Conservation (phyloP, 257 asterid genomes). For the Solanum pimpinellifolium region DNA sequence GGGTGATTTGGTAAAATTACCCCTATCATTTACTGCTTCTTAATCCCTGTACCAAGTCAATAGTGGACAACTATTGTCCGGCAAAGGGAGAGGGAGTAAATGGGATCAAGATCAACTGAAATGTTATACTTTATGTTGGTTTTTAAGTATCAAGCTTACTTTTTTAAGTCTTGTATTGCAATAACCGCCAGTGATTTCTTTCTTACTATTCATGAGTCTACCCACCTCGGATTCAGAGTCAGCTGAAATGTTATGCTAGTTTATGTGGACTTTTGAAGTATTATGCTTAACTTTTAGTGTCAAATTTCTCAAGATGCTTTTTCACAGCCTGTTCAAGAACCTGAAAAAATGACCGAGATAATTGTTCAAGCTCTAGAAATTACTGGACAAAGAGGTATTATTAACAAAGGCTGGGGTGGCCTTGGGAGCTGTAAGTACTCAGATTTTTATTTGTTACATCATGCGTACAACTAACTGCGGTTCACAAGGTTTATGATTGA, state of each 20-base stretch:
- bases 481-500: background rate
- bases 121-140: background rate
- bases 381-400: constrained; percentile 85
- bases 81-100: background rate
- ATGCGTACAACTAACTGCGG: background rate
- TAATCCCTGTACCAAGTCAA: background rate
- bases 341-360: constrained; percentile 70
- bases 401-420: constrained; percentile 97
- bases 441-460: background rate
- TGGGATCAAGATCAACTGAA: background rate
- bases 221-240: background rate
- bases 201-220: background rate
- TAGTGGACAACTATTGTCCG: background rate
- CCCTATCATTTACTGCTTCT: background rate
- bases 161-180: background rate
- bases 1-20: background rate
- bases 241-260: background rate
- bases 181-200: background rate
- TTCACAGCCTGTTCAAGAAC: constrained; percentile 76
- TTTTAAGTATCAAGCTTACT: background rate
- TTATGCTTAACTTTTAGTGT: background rate
- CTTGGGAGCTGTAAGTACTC: constrained; percentile 57
- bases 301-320: background rate
- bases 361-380: constrained; percentile 70
- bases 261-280: background rate